Conservation (phyloP, 106 monocot species). For the Iris macrosiphon region DNA sequence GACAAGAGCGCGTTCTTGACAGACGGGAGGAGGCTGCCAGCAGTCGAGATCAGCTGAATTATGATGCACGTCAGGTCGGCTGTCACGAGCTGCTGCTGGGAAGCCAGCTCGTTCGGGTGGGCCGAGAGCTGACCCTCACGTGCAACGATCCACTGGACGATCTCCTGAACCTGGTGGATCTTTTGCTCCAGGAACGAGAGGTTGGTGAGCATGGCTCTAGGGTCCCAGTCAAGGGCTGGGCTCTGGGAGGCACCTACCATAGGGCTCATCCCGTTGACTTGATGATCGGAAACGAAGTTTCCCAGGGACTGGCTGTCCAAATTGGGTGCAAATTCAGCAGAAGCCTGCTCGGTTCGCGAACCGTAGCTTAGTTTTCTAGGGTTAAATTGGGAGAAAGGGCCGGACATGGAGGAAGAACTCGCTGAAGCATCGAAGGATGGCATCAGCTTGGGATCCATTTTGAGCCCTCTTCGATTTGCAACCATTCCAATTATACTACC, state of each 20-base stretch:
- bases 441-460: slow-evolving; percentile 20
- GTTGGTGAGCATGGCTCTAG: slow-evolving; percentile 49
- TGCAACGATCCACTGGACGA: slow-evolving; percentile 44
- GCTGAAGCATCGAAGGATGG: slow-evolving; percentile 5
- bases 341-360: slow-evolving; percentile 4
- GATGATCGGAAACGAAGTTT: background rate
- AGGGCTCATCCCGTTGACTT: too few species aligned
- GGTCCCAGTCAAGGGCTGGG: slow-evolving; percentile 52
- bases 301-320: slow-evolving; percentile 1
- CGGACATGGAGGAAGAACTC: slow-evolving; percentile 1
- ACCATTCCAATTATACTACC: too few species aligned
- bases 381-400: slow-evolving; percentile 11
- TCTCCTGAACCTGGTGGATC: slow-evolving; percentile 72
- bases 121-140: slow-evolving; percentile 23
- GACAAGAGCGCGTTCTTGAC: slow-evolving; percentile 41
- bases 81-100: slow-evolving; percentile 74
- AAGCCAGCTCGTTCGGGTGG: slow-evolving; percentile 32
- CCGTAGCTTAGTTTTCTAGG: slow-evolving; percentile 2
- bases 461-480: too few species aligned
- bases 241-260: too few species aligned
- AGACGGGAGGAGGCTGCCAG: slow-evolving; percentile 71
- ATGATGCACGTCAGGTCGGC: slow-evolving; percentile 83
- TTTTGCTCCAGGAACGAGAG: slow-evolving; percentile 92
- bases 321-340: slow-evolving; percentile 13
- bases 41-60: slow-evolving; percentile 72